These are phyloP conservation scores for Talaromyces ruber DNA, from an alignment of 495 filamentous ascomycete genomes.

Conservation along the genomic window DNA sequence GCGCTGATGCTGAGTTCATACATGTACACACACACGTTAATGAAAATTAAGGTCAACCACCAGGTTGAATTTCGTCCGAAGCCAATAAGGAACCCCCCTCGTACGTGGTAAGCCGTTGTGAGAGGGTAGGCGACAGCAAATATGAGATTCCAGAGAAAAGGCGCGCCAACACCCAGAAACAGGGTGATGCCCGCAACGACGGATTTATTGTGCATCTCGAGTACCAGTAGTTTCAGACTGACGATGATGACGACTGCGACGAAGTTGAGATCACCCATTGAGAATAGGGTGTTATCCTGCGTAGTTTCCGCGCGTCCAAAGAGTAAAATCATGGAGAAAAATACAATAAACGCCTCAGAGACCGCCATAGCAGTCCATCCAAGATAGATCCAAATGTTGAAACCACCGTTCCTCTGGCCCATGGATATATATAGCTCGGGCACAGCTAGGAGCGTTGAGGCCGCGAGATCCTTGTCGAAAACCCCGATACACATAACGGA, in stretches of 20 bases:
- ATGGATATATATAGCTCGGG: conserved; percentile 75
- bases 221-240: conserved; percentile 69
- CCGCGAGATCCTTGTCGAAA: conserved; percentile 76
- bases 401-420: conserved; percentile 67
- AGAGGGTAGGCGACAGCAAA: conserved; percentile 51
- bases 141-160: conserved; percentile 83
- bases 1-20: conserved; percentile 59
- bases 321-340: conserved; percentile 62
- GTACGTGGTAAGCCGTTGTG: conserved; percentile 61
- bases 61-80: conserved; percentile 70
- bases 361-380: conserved; percentile 75
- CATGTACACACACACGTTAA: conserved; percentile 49
- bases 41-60: conserved; percentile 69
- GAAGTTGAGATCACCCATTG: conserved; percentile 74
- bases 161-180: conserved; percentile 60
- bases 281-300: conserved; percentile 61
- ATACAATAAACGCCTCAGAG: conserved; percentile 69
- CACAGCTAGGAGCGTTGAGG: conserved; percentile 76
- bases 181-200: conserved; percentile 55
- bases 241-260: conserved; percentile 69
- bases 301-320: conserved; percentile 58
- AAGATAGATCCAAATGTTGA: conserved; percentile 69
- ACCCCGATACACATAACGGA: conserved; percentile 84
- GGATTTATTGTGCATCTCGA: conserved; percentile 84
- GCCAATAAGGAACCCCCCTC: conserved; percentile 51